These are phyloP conservation scores for Herpetomonas tarakana DNA, from an alignment of 208 protist genomes.

Conservation along the genomic window DNA sequence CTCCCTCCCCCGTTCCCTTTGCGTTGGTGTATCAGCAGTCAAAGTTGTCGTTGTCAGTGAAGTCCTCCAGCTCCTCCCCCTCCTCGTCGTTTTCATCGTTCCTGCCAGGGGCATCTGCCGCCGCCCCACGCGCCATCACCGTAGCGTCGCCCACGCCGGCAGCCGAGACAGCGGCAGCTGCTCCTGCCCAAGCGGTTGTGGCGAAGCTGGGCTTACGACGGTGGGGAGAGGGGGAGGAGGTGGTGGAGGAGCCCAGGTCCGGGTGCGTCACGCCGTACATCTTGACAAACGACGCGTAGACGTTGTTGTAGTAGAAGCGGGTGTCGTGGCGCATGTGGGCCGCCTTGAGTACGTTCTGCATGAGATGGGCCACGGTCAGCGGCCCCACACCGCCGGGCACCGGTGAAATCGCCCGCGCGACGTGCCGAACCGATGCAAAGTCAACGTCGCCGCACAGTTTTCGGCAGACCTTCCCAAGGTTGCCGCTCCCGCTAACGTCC, in stretches of 20 bases:
- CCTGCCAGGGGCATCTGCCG: neutral
- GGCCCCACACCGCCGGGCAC: conserved; percentile 97
- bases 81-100: neutral
- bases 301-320: conserved; percentile 33
- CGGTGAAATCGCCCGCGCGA: conserved; percentile 88
- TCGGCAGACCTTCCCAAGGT: neutral
- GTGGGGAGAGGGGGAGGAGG: too few relatives aligned
- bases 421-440: conserved; percentile 50
- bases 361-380: conserved; percentile 92
- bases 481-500: neutral
- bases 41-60: conserved; percentile 1
- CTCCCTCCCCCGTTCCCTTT: neutral
- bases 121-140: neutral
- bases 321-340: conserved; percentile 34
- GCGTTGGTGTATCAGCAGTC: neutral
- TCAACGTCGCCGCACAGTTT: conserved; percentile 81
- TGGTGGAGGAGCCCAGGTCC: conserved; percentile 3
- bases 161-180: neutral
- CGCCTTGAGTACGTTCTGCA: conserved; percentile 88
- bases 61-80: neutral
- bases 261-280: conserved; percentile 29
- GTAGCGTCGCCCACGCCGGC: neutral
- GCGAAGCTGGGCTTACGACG: neutral
- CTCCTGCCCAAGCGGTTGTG: neutral
- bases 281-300: conserved; percentile 43